Conservation (phyloP, 2,329 filamentous ascomycete species). For the Stemphylium vesicarium region DNA sequence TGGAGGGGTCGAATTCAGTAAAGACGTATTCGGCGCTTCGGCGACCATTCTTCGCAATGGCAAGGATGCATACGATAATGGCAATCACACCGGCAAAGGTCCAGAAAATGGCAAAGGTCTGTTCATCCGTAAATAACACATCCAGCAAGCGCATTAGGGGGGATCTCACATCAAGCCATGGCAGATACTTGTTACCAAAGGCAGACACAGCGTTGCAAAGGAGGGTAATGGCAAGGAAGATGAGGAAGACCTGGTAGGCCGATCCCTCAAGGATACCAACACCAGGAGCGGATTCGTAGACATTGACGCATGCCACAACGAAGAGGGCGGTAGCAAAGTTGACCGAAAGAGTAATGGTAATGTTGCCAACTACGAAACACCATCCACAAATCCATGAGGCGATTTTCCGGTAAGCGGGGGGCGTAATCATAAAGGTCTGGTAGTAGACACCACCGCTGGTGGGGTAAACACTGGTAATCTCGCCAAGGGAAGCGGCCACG, state of each 20-base stretch:
- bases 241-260: conserved; percentile 56
- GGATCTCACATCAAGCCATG: conserved; percentile 69
- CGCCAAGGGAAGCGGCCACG: conserved; percentile 72
- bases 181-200: conserved; percentile 61
- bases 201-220: conserved; percentile 59
- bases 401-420: conserved; percentile 65
- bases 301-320: conserved; percentile 61
- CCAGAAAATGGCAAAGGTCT: conserved; percentile 77
- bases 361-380: conserved; percentile 79
- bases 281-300: conserved; percentile 58
- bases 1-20: conserved; percentile 67
- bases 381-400: conserved; percentile 76
- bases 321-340: conserved; percentile 73
- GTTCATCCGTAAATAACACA: conserved; percentile 28
- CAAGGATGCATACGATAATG: conserved; percentile 67
- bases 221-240: conserved; percentile 58
- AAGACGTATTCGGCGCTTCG: conserved; percentile 69
- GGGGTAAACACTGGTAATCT: conserved; percentile 77
- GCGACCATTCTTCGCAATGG: conserved; percentile 71
- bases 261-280: conserved; percentile 54
- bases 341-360: conserved; percentile 82
- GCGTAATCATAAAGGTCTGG: conserved; percentile 76
- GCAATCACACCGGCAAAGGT: conserved; percentile 74
- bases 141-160: conserved; percentile 22
- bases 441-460: conserved; percentile 82